phyloP scores from a whole-genome alignment of 2,329 filamentous ascomycete genomes.

The Calonectria leucothoes region DNA sequence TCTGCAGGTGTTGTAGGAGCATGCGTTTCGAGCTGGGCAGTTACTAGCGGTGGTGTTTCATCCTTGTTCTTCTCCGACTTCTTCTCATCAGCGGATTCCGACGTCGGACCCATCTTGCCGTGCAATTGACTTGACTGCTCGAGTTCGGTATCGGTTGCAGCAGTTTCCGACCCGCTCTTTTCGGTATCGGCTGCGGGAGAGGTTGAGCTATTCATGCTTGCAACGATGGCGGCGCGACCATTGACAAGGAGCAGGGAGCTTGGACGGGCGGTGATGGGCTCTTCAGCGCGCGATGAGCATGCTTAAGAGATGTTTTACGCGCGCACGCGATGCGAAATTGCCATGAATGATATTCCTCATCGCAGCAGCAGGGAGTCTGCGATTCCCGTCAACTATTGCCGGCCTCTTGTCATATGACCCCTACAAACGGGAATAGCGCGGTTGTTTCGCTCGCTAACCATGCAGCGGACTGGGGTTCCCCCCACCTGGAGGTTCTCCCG shows the following conservation, averaged over 20 bases:
- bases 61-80: background rate
- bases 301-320: background rate
- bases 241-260: background rate
- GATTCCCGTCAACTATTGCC: constrained; percentile 23
- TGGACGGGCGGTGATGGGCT: background rate
- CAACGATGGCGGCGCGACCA: background rate
- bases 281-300: background rate
- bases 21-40: background rate
- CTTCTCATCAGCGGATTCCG: background rate
- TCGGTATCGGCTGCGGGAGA: background rate
- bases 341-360: background rate
- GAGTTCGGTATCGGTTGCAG: background rate
- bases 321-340: background rate
- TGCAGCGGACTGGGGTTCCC: background rate
- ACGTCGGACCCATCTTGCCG: background rate
- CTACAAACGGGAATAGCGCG: constrained; percentile 16
- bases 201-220: background rate
- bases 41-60: background rate
- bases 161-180: constrained; percentile 7
- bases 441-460: background rate
- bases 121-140: background rate
- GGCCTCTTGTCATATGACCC: constrained; percentile 10
- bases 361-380: background rate
- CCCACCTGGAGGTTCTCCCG: background rate
- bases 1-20: background rate